A percentile compares a stretch with the other conserved stretches of the same genome.
These are phyloP conservation scores for Canavalia gladiata DNA, from an alignment of 306 rosid species.

Conservation along the genomic window DNA sequence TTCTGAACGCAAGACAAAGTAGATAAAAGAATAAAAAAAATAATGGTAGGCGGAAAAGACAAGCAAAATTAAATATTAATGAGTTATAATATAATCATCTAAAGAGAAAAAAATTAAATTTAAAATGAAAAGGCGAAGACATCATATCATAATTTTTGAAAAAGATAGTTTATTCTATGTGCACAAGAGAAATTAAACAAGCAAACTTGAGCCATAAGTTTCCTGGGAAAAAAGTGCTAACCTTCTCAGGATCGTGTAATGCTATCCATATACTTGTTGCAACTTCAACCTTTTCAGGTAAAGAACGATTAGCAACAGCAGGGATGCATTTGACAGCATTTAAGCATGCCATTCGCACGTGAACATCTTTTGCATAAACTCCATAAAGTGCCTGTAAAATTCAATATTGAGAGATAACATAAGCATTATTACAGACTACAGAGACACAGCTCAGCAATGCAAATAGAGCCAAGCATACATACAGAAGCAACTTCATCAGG, in stretches of 20 bases:
- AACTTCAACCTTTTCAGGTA: slow-evolving; percentile 73
- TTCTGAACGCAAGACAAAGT: background rate
- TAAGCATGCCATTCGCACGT: slow-evolving; percentile 92
- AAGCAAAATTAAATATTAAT: background rate
- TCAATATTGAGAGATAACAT: slow-evolving; percentile 40
- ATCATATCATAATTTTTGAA: slow-evolving; percentile 5
- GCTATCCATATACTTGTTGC: slow-evolving; percentile 98
- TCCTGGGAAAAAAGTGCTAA: slow-evolving; percentile 44
- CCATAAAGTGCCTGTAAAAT: slow-evolving; percentile 86
- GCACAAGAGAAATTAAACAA: background rate
- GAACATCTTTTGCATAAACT: slow-evolving; percentile 94
- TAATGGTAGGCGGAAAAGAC: background rate
- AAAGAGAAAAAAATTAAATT: background rate
- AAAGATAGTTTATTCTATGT: background rate
- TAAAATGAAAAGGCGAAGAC: background rate
- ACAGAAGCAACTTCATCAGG: slow-evolving; percentile 89
- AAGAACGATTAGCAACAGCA: slow-evolving; percentile 77
- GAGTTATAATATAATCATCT: background rate
- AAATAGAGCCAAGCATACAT: slow-evolving; percentile 51
- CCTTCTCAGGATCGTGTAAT: slow-evolving; percentile 96
- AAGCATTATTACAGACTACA: slow-evolving; percentile 27
- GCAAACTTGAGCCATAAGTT: slow-evolving; percentile 1
- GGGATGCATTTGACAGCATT: slow-evolving; percentile 95
- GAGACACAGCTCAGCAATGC: slow-evolving; percentile 12
- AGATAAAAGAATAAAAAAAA: background rate